phyloP scores from a whole-genome alignment of 306 rosid species.

The Quillaja saponaria region DNA sequence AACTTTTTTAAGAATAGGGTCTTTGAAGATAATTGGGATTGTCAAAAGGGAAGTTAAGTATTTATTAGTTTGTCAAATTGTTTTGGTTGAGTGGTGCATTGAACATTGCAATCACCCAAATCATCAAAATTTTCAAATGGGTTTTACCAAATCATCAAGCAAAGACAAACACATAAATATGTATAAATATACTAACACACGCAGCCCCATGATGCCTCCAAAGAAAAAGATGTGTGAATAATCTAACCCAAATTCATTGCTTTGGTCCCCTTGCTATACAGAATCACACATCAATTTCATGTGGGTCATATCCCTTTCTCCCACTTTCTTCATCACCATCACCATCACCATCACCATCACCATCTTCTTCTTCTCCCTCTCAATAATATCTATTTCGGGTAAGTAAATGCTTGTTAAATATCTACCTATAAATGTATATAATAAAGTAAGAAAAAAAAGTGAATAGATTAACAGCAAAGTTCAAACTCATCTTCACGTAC shows the following conservation, averaged over 20 bases:
- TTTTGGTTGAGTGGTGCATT: conserved; percentile 51
- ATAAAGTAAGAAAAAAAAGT: neutral
- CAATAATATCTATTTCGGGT: conserved; percentile 32
- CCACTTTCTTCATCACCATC: conserved; percentile 43
- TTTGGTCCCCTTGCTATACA: conserved; percentile 47
- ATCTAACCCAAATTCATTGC: conserved; percentile 49
- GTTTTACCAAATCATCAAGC: conserved; percentile 39
- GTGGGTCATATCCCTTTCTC: conserved; percentile 51
- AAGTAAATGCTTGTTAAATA: conserved; percentile 32
- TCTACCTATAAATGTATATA: conserved; percentile 17
- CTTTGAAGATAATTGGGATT: conserved; percentile 45
- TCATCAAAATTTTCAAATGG: conserved; percentile 24
- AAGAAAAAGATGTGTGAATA: conserved; percentile 52
- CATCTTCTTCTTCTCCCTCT: conserved; percentile 13
- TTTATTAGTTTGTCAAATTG: conserved; percentile 41
- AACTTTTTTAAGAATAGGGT: conserved; percentile 14
- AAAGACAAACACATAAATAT: conserved; percentile 14
- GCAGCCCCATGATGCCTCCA: conserved; percentile 39
- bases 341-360: too few species aligned
- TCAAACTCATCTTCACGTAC: conserved; percentile 53
- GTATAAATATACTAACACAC: conserved; percentile 39
- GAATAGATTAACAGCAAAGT: conserved; percentile 5
- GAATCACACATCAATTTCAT: conserved; percentile 72
- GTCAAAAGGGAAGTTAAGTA: conserved; percentile 42
- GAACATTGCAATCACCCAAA: conserved; percentile 48